Base-by-base conservation (phyloP, 306 rosid genomes). In the Lathyrus oleraceus region DNA sequence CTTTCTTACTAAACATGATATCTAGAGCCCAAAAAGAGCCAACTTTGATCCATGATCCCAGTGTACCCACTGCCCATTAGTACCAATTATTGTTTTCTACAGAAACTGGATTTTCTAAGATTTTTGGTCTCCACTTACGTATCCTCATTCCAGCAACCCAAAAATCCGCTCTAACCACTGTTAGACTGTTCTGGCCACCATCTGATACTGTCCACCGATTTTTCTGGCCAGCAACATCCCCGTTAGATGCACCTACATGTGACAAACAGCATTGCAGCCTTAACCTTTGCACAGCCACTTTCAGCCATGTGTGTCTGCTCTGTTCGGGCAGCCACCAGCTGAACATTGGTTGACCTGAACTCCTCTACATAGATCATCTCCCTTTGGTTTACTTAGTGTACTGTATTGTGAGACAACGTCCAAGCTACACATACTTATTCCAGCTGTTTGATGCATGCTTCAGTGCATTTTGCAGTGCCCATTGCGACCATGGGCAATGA, bases 161-260 rank as follows among this genome's bases (percentile, higher is more conserved):
- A 58, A 58, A 27, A 8, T 14, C 19, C 20, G 12, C 12, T 58
- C 20, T 39, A 27, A 39, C 5, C 12, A 28, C 64, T 15, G 20
- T 14, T 15, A 58, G 40, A 58, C 2, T 32, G 19, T n/a, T 27
- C 42, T 7, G 39, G 64, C 13, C 21, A 8, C 42, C 23, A 58
- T 30, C 20, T 30, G 43, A 19, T 32, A 11, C 42, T 59, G 21
- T 30, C 65, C 17, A 25, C 10, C 10, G 10, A 56, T 19, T 25
- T 56, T 56, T 56, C 39, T 56, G 61, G 62, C 17, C 43, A 32
- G 64, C 42, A 28, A 30, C 23, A 8, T 28, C 64, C 32, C 64
- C 64, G 11, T 14, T 30, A n/a, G 42, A 57, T 23, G 38, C 63
- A 23, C 38, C 63, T 13, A 12, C 38, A 14, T 57, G 2, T 13